Evolutionary conservation across 441 rosid species (phyloP), one percentile per base, ranked within the genome.

Genomic region (Adansonia grandidieri): DNA sequence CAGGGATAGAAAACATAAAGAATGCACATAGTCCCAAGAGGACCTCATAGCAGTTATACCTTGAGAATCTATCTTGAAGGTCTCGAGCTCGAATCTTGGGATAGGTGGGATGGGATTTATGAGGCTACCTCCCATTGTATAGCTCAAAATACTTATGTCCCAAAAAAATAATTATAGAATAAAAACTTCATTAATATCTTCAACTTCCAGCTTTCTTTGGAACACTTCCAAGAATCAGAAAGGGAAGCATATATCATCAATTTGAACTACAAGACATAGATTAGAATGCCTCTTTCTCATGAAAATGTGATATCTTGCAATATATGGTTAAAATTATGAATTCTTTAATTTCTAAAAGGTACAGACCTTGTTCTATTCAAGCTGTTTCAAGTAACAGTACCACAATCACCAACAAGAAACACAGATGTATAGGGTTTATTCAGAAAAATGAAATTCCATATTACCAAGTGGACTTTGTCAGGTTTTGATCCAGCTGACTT

Each of bases 381-480:
- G 44, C 13, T 15, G 42, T 17, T 44, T 63, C 42, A 50, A 57
- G 15, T 53, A 69, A 60, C 13, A 57, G 75, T 47, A 70, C 15
- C 54, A 77, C 44, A 73, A 80, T 19, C 75, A 3, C 20, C 17
- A 24, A 75, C 19, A 28, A 20, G 48, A 42, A 15, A 19, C 51
- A 6, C 4, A 51, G 51, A 74, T 32, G 47, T 9, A 51, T 9
- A 51, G 58, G 19, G 40, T 65, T 45, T 22, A 51, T 48, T 22
- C 69, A 71, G 15, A 50, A 77, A 40, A 79, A 69, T 62, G 28
- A 79, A 79, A 48, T 61, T 72, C 32, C 37, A 22, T 44, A 81
- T 71, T 93, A 96, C 98, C 98, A 94, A 84, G 81, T 87, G 86
- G 83, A 96, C 85, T 89, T 90, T 96, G 82, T 94, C 95, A 71